Conservation (phyloP, 2,329 filamentous ascomycete genomes). For the Trichoderma harzianum region DNA sequence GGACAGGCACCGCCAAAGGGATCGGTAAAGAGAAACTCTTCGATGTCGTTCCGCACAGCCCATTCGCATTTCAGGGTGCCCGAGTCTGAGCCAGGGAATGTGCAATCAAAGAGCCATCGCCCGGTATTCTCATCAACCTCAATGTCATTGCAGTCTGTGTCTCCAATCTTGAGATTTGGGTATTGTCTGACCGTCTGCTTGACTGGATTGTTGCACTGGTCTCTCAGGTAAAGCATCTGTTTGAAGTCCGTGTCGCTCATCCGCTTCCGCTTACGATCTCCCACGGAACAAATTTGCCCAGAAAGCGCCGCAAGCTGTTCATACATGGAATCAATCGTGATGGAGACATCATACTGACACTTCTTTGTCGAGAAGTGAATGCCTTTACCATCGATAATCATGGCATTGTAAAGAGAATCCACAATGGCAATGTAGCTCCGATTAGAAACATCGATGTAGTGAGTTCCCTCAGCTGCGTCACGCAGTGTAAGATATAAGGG, state of each 20-base stretch:
- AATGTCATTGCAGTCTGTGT: conserved; percentile 30
- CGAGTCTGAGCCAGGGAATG: conserved; percentile 34
- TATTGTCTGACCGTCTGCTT: conserved; percentile 27
- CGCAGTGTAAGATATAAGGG: conserved; percentile 35
- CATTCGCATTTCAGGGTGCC: conserved; percentile 29
- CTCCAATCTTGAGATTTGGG: conserved; percentile 32
- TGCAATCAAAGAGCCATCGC: conserved; percentile 36
- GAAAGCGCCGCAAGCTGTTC: conserved; percentile 32
- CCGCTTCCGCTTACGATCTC: conserved; percentile 22
- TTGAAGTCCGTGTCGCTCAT: conserved; percentile 30
- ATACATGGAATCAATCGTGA: conserved; percentile 34
- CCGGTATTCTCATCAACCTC: conserved; percentile 29
- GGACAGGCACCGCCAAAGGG: conserved; percentile 37
- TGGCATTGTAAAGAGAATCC: conserved; percentile 30
- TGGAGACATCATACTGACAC: conserved; percentile 34
- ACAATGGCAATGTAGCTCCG: conserved; percentile 31
- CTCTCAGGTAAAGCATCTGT: conserved; percentile 32
- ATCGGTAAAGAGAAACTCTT: conserved; percentile 34
- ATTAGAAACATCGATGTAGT: conserved; percentile 36
- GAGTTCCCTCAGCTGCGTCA: conserved; percentile 27
- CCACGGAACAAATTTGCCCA: conserved; percentile 30
- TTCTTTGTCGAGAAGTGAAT: conserved; percentile 35
- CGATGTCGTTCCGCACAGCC: conserved; percentile 31
- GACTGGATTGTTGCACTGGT: conserved; percentile 36
- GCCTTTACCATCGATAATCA: conserved; percentile 33